phyloP scores from a whole-genome alignment of 495 filamentous ascomycete genomes.

The Penicillium goetzii region DNA sequence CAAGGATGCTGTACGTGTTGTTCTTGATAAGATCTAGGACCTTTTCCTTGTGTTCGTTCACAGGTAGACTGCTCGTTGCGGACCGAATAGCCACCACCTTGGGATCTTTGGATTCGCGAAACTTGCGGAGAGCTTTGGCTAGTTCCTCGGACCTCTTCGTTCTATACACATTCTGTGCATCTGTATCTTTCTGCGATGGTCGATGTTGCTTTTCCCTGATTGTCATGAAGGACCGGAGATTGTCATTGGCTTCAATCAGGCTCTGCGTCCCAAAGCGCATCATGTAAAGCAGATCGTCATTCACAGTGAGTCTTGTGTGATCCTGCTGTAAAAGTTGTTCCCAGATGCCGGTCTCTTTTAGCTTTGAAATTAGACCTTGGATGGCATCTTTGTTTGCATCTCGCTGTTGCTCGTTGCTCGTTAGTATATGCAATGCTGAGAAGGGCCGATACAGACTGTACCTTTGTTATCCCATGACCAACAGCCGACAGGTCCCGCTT shows the following conservation, averaged over 20 bases:
- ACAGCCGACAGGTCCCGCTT: background rate
- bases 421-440: background rate
- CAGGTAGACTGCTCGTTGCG: slow-evolving; percentile 42
- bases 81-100: slow-evolving; percentile 11
- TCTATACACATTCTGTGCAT: background rate
- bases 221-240: background rate
- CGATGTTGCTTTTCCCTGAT: background rate
- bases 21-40: slow-evolving; percentile 54
- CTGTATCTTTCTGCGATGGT: background rate
- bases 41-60: slow-evolving; percentile 47
- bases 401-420: background rate
- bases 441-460: background rate
- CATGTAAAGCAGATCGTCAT: slow-evolving; percentile 21
- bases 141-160: slow-evolving; percentile 14
- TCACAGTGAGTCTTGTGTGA: slow-evolving; percentile 1
- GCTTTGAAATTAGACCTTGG: slow-evolving; percentile 1
- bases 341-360: slow-evolving; percentile 12
- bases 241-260: slow-evolving; percentile 1
- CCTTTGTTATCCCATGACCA: background rate
- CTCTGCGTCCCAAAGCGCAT: slow-evolving; percentile 10
- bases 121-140: background rate
- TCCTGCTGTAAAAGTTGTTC: background rate
- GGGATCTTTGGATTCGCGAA: slow-evolving; percentile 12
- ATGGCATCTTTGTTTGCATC: slow-evolving; percentile 8
- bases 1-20: slow-evolving; percentile 56